Percentiles rank a stretch among this genome's conserved stretches.
These are phyloP conservation scores for Neofusicoccum cordaticola DNA, from an alignment of 2,329 filamentous ascomycete genomes.

Conservation along the genomic window DNA sequence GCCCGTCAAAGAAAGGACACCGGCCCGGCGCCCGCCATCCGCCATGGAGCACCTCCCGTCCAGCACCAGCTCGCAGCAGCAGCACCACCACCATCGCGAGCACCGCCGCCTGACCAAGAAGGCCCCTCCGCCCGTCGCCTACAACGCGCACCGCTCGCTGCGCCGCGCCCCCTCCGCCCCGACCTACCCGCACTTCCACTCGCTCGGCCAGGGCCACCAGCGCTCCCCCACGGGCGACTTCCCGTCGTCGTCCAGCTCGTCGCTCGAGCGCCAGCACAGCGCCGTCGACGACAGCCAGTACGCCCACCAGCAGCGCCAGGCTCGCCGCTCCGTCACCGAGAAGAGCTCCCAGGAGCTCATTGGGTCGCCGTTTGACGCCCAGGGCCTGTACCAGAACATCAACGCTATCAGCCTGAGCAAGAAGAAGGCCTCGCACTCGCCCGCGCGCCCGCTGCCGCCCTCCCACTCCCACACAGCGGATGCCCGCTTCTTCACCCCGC, in stretches of 20 bases:
- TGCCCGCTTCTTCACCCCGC: conserved; percentile 25
- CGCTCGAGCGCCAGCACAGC: conserved; percentile 18
- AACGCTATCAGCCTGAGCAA: conserved; percentile 26
- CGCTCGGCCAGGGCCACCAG: conserved; percentile 16
- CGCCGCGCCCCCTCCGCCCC: conserved; percentile 27
- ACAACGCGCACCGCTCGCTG: conserved; percentile 22
- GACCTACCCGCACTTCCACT: conserved; percentile 24
- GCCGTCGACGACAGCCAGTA: conserved; percentile 5
- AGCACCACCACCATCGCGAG: conserved; percentile 15
- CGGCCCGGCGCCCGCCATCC: conserved; percentile 1
- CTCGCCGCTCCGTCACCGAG: conserved; percentile 28
- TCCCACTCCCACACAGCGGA: conserved; percentile 30
- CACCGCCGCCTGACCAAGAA: conserved; percentile 22
- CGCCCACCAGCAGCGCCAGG: not conserved
- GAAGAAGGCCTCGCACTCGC: conserved; percentile 7
- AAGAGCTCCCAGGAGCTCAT: conserved; percentile 34
- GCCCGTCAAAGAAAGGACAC: conserved; percentile 14
- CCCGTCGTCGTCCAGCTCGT: conserved; percentile 17
- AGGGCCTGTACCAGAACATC: conserved; percentile 36
- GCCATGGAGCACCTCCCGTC: conserved; percentile 17
- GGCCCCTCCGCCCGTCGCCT: conserved; percentile 23
- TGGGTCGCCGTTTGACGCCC: conserved; percentile 41
- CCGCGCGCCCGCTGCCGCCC: conserved; percentile 25
- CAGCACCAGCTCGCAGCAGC: conserved; percentile 4
- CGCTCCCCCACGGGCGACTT: conserved; percentile 18